Base-by-base conservation (phyloP, 2,329 filamentous ascomycete species). In the Sporothrix luriei region DNA sequence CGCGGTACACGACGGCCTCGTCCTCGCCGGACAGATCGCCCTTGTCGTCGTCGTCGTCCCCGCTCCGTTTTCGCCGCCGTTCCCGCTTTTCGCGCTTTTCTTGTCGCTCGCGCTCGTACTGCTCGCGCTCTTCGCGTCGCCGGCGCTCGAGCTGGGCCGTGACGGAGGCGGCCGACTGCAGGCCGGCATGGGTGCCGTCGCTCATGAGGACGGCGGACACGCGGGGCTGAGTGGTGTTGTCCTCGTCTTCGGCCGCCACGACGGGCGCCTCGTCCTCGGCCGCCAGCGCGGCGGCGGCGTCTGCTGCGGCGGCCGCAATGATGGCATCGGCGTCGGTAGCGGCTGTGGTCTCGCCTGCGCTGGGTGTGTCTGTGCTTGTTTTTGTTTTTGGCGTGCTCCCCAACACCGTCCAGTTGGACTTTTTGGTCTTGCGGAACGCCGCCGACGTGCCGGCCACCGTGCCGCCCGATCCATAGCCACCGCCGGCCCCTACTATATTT, bases 1-100 rank as follows among this genome's bases (percentile, higher is more conserved):
- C 95, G 75, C 95, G 91, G 78, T 98, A 97, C 29, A 97, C 93
- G 29, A 97, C 93, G 0, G 94, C 97, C 80, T 97, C 93, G 43
- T 87, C 86, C 70, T 82, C 80, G 52, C 78, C 72, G 78, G 83
- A 65, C 24, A 4, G 33, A 9, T 6, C 33, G 4, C 6, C 33
- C 33, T 33, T 33, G 33, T 33, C 40, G 6, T 26, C 43, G 46
- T 75, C 72, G 10, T 94, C 94, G 4, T 86, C 85, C 70, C 82
- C 80, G 49, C 78, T 33, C 57, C 69, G 43, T 52, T 62, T 13
- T n/a, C 59, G 81, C 16, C 80, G 80, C n/a, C 79, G 78, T 55
- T 68, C 73, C n/a, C 70, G 68, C 55, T 72, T 71, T 51, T 74
- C 73, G 21, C 70, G 68, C 55, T 72, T 71, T 51, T 74, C 75